Conservation (phyloP, 2,329 filamentous ascomycete species). For the Ascocoryne sarcoides region DNA sequence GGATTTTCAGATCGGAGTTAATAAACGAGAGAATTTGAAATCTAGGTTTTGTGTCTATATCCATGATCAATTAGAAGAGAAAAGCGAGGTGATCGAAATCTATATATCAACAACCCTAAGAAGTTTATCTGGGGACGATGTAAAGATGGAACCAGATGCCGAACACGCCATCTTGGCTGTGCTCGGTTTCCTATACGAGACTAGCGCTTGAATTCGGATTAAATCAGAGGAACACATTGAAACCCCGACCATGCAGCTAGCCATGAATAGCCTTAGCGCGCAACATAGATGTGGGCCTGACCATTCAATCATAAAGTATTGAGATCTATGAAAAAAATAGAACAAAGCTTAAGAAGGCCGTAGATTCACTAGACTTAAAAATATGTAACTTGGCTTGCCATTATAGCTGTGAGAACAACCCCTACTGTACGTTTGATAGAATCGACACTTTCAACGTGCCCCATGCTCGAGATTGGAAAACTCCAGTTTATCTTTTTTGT, state of each 20-base stretch:
- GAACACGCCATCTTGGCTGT: constrained; percentile 9
- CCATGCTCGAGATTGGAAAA: constrained; percentile 2
- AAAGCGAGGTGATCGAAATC: constrained; percentile 12
- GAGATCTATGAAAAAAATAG: constrained; percentile 1
- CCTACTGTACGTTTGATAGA: constrained; percentile 1
- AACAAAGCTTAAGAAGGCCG: neutral
- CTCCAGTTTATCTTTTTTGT: constrained; percentile 4
- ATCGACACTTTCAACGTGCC: neutral
- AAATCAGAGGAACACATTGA: constrained; percentile 7
- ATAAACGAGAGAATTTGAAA: constrained; percentile 11
- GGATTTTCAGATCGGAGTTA: constrained; percentile 11
- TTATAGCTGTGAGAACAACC: constrained; percentile 4
- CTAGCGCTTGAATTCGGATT: constrained; percentile 10
- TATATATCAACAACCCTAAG: constrained; percentile 10
- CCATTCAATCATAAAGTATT: constrained; percentile 3
- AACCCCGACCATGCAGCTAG: constrained; percentile 9
- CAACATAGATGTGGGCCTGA: constrained; percentile 7
- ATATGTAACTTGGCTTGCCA: constrained; percentile 3
- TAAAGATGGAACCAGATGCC: constrained; percentile 9
- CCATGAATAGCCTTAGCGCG: constrained; percentile 10
- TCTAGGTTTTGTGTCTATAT: constrained; percentile 9
- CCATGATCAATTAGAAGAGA: constrained; percentile 8
- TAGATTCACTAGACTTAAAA: neutral
- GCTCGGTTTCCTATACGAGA: constrained; percentile 12
- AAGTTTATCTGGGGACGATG: constrained; percentile 10